Base-by-base conservation (phyloP, 2,329 filamentous ascomycete genomes). In the Epichloe sibirici region DNA sequence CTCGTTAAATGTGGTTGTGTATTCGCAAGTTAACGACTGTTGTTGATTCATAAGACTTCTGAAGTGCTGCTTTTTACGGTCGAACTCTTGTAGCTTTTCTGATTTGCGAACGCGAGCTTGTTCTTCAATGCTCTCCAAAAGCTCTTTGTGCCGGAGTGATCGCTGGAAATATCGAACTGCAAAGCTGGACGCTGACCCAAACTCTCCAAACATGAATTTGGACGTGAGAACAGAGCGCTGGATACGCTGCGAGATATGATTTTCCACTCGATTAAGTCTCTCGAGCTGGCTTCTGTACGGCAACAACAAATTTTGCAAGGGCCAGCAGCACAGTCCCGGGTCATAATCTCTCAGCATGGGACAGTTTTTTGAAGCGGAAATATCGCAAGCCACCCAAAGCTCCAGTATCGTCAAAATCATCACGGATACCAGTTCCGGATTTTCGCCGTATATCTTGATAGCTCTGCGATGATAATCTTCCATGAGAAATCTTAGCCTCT, bases 361-460 rank as follows among this genome's bases (percentile, higher is more conserved):
- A n/a, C 69, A 65, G 0, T 64, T 52, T 1, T 52, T 13, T 1
- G 69, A 64, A 0, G 74, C 73, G 2, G 68, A 66, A 49, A 66
- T 74, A 55, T 85, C 81, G 9, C 74, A 70, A 0, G 75, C 76
- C 7, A 78, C 60, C 82, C 81, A 85, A 0, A 85, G 61, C 51
- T 83, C 78, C 3, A 81, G 57, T 0, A 77, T 57, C 0, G 74
- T 78, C 0, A 85, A 67, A 3, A 81, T 53, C 74, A 82, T 81
- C 4, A 73, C 55, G 0, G 82, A 85, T 0, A 67, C 58, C 0
- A 63, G 64, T 54, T 77, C 71, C 0, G 80, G 74, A 2, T 72
- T 69, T 0, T 42, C 54, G 0, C 43, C 1, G 42, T 81, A 82
- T 1, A 0, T 0, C 0, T 0, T 45, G 43, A 0, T 69, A 13